phyloP scores from a whole-genome alignment of 495 filamentous ascomycete genomes.

The Hypomontagnella submonticulosa region DNA sequence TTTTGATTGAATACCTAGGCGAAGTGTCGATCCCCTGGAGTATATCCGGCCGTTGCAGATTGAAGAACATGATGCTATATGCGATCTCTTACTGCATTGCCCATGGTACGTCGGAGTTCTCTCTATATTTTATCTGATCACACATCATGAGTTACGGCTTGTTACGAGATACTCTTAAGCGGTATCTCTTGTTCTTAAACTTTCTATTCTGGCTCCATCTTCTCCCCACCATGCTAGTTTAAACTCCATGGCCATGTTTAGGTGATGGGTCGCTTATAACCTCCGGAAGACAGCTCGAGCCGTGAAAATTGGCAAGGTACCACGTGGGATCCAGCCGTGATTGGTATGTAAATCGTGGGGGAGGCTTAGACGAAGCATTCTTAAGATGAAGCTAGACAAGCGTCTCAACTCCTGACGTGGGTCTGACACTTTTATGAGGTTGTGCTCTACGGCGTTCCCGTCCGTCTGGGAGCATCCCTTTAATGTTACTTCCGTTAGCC shows the following conservation, averaged over 20 bases:
- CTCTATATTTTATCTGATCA: too few species aligned
- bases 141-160: not conserved
- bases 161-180: not conserved
- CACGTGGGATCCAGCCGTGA: conserved; percentile 32
- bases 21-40: not conserved
- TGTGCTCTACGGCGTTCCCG: conserved; percentile 19
- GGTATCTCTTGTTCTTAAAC: not conserved
- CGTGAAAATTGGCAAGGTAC: conserved; percentile 25
- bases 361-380: conserved; percentile 25
- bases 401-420: conserved; percentile 30
- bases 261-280: conserved; percentile 16
- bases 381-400: conserved; percentile 25
- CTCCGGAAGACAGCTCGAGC: conserved; percentile 30
- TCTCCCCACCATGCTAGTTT: conserved; percentile 25
- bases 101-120: too few species aligned
- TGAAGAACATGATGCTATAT: too few species aligned
- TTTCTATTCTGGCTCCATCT: conserved; percentile 2
- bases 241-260: conserved; percentile 9
- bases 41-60: not conserved
- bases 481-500: conserved; percentile 10
- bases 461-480: conserved; percentile 6
- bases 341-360: conserved; percentile 35
- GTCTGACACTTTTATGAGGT: conserved; percentile 31
- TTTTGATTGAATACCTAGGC: not conserved
- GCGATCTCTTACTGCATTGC: too few species aligned